Conservation (phyloP, 495 filamentous ascomycete genomes). For the Talaromyces nanjingensis region DNA sequence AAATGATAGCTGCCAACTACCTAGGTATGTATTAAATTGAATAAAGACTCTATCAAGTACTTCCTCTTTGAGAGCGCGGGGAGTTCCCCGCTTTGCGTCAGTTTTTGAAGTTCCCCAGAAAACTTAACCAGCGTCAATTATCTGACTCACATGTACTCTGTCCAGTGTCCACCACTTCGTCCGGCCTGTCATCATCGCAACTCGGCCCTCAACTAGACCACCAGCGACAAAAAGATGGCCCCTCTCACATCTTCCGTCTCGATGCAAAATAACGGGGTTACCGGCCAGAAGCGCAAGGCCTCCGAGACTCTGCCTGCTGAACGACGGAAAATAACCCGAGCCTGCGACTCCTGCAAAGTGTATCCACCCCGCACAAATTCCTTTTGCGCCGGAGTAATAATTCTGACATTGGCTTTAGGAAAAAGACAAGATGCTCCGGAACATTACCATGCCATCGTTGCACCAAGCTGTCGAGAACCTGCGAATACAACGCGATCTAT, state of each 20-base stretch:
- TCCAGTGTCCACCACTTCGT: neutral
- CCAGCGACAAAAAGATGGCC: neutral
- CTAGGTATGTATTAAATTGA: neutral
- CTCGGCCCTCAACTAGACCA: neutral
- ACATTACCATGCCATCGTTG: conserved; percentile 38
- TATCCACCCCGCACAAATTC: neutral
- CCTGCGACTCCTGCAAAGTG: conserved; percentile 40
- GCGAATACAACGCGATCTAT: conserved; percentile 39
- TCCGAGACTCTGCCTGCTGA: conserved; percentile 16
- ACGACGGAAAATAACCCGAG: conserved; percentile 40
- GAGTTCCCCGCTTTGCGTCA: neutral
- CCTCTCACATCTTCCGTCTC: neutral
- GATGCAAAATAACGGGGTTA: neutral
- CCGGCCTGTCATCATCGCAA: neutral
- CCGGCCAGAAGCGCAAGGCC: conserved; percentile 27
- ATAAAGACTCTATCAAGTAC: neutral
- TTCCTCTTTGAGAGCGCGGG: neutral
- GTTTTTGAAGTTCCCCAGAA: neutral
- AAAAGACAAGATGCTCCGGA: conserved; percentile 40
- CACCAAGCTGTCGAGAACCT: conserved; percentile 29
- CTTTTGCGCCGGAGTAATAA: neutral
- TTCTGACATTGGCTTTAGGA: conserved; percentile 14
- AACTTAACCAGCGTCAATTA: neutral
- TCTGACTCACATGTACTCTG: neutral
- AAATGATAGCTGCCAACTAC: neutral